These are phyloP conservation scores for Barnettozyma hawaiiensis DNA, from an alignment of 1,139 yeast species.

Conservation along the genomic window DNA sequence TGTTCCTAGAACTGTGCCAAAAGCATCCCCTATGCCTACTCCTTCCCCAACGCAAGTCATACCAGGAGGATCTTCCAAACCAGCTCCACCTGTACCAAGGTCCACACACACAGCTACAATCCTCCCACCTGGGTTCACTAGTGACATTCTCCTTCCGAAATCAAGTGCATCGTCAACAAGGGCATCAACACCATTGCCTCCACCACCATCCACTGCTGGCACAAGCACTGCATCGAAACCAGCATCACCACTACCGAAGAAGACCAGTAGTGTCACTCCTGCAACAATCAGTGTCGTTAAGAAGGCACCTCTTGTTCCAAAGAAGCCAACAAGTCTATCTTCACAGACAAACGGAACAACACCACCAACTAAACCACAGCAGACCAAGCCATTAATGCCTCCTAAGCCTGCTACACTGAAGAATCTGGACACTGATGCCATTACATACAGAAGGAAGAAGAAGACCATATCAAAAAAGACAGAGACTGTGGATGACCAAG, in stretches of 20 bases:
- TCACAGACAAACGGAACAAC: background rate
- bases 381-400: conserved; percentile 12
- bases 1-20: conserved; percentile 6
- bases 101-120: conserved; percentile 8
- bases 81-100: conserved; percentile 22
- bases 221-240: conserved; percentile 3
- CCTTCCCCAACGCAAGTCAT: background rate
- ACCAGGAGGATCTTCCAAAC: conserved; percentile 3
- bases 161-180: conserved; percentile 20
- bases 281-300: background rate
- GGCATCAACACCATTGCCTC: conserved; percentile 17
- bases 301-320: conserved; percentile 19
- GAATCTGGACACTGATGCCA: conserved; percentile 6
- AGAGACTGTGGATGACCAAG: background rate
- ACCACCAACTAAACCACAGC: background rate
- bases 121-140: conserved; percentile 25
- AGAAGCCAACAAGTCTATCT: conserved; percentile 12
- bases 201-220: conserved; percentile 5
- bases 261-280: background rate
- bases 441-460: conserved; percentile 8
- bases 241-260: background rate
- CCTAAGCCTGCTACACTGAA: conserved; percentile 16
- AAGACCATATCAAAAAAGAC: background rate
- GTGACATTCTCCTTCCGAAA: conserved; percentile 23
- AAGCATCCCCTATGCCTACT: background rate